Evolutionary conservation across 345 rosid species (phyloP), one percentile per base, ranked within the genome.

Genomic region (Eucalyptus paniculata): DNA sequence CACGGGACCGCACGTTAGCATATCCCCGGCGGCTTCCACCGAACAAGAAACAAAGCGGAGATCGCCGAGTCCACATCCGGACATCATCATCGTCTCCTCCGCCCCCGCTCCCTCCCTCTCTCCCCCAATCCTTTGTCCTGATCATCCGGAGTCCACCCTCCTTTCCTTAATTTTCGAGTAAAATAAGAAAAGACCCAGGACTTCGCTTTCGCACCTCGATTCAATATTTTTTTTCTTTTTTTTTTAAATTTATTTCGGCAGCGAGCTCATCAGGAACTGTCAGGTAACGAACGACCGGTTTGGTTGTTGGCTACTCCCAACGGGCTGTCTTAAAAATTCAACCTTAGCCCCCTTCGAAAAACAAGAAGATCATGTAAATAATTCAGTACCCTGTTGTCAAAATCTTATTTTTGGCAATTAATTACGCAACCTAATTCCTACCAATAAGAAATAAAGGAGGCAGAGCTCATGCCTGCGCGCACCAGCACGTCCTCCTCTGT

Each of bases 281-380:
- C 72, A 88, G 89, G 90, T 90, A 62, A 87, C 50, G 86, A 89
- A 93, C 90, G 51, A 51, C 62, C 28, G 88, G 90, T 91, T 89
- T 26, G 91, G 91, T 87, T 51, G 88, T 90, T 88, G 37, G 77
- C 50, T 40, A 21, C 50, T 40, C 85, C 12, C 47, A 40, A 21
- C 47, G 30, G 47, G 42, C 85, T 4, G 85, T 56, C 30, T 56
- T 40, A 42, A 21, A 21, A 24, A 11, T 40, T 77, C 85, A 77
- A 77, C 85, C 47, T 77, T 77, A 11, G 47, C 47, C 16, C 83
- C 16, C 16, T 23, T 23, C 2, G 13, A 77, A 77, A 40, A 77
- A 40, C 85, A 23, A 77, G 47, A 40, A 21, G 85, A 77, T 77
- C 85, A 21, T 77, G 30, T 12, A 21, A 21, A 21, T 24, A 40